phyloP scores from a whole-genome alignment of 306 rosid species.

The Lupinus albus region DNA sequence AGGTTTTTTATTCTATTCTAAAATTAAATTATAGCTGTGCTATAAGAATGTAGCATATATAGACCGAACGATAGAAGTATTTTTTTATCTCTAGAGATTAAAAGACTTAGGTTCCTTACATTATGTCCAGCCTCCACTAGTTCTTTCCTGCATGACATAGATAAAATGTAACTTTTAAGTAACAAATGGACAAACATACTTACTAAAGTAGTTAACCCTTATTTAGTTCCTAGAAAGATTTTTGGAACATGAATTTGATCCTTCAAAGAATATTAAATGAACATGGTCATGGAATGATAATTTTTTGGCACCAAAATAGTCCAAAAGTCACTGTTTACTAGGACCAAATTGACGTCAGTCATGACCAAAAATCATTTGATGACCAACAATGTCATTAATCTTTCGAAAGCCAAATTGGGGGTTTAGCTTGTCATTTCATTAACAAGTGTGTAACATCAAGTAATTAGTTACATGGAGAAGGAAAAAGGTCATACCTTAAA shows the following conservation, averaged over 20 bases:
- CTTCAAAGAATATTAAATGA: too few species aligned
- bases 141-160: conserved; percentile 53
- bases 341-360: neutral
- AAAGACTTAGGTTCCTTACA: conserved; percentile 57
- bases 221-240: neutral
- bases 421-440: neutral
- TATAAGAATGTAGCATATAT: too few species aligned
- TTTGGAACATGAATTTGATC: too few species aligned
- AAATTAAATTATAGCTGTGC: neutral
- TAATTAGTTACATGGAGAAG: conserved; percentile 12
- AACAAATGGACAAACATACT: conserved; percentile 23
- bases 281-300: too few species aligned
- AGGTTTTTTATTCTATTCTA: too few species aligned
- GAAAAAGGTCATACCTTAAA: conserved; percentile 58
- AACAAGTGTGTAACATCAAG: neutral
- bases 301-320: neutral
- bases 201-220: neutral
- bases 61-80: conserved; percentile 18
- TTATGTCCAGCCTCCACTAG: conserved; percentile 51
- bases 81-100: conserved; percentile 12
- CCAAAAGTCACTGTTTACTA: neutral
- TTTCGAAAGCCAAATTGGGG: conserved; percentile 1
- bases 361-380: conserved; percentile 10
- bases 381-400: conserved; percentile 21
- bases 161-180: conserved; percentile 21